A percentile compares a stretch with the other conserved stretches of the same genome.
Evolutionary conservation across 257 asterid species (phyloP).

Genomic region (Agastache rugosa): DNA sequence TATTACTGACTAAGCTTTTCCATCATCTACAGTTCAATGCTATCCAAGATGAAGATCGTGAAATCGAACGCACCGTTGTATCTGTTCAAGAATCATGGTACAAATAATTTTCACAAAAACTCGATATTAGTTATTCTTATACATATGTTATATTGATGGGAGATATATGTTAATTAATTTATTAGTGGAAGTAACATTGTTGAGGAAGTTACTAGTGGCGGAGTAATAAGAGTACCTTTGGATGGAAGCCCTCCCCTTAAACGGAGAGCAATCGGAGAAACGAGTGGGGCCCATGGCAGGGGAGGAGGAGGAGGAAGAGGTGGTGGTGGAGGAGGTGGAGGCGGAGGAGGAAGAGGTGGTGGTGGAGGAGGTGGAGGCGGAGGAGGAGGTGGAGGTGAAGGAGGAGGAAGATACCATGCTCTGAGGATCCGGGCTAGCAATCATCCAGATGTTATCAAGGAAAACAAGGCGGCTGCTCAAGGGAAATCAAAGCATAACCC

Average conservation of each 20-base stretch:
- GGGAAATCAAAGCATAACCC: not conserved
- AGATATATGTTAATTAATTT: no score
- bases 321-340: not conserved
- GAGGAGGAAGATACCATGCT: not conserved
- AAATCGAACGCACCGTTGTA: no score
- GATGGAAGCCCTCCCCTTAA: not conserved
- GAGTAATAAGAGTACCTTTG: not conserved
- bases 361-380: no score
- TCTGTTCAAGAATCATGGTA: no score
- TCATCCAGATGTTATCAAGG: not conserved
- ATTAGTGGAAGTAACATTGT: not conserved
- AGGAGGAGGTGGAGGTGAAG: not conserved
- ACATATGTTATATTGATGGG: no score
- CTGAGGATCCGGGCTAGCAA: not conserved
- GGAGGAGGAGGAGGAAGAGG: not conserved
- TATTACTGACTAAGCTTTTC: no score
- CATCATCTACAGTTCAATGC: no score
- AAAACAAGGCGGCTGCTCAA: not conserved
- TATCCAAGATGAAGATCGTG: no score
- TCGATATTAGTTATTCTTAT: no score
- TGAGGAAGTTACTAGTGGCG: not conserved
- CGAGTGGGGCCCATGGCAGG: not conserved
- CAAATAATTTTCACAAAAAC: no score
- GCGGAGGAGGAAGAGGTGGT: not conserved
- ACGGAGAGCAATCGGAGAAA: not conserved